Conservation (phyloP, 2,329 filamentous ascomycete genomes). For the Chaetomiaceae sp. region DNA sequence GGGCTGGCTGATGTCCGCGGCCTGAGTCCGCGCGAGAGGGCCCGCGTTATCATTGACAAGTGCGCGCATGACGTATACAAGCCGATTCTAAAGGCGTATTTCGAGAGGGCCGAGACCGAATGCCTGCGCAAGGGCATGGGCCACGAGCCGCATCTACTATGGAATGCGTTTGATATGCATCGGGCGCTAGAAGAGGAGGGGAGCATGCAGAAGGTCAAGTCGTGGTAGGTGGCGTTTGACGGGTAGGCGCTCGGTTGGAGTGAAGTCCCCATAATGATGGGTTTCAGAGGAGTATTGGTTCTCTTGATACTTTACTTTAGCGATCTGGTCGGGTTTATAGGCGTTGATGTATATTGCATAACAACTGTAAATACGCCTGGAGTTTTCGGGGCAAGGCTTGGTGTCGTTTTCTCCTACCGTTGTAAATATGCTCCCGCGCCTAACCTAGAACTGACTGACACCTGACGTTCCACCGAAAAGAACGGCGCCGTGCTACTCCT, state of each 20-base stretch:
- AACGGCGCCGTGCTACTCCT: too few relatives aligned
- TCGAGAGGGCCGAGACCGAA: slow-evolving; percentile 80
- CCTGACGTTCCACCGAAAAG: too few relatives aligned
- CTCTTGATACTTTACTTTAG: background rate
- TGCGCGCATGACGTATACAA: slow-evolving; percentile 82
- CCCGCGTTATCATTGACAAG: slow-evolving; percentile 79
- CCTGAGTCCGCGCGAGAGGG: slow-evolving; percentile 72
- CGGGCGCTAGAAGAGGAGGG: slow-evolving; percentile 76
- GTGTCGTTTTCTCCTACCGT: too few relatives aligned
- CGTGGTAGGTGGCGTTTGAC: slow-evolving; percentile 22
- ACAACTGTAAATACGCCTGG: too few relatives aligned
- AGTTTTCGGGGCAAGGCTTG: too few relatives aligned
- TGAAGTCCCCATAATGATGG: too few relatives aligned
- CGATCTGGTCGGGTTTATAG: background rate
- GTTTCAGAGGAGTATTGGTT: too few relatives aligned
- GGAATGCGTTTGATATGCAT: slow-evolving; percentile 86
- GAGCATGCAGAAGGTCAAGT: slow-evolving; percentile 74
- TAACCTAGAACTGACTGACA: too few relatives aligned
- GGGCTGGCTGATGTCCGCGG: slow-evolving; percentile 83
- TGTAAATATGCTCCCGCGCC: too few relatives aligned
- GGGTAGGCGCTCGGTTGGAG: too few relatives aligned
- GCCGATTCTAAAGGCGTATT: slow-evolving; percentile 77
- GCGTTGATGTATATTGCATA: too few relatives aligned
- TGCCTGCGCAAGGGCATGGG: slow-evolving; percentile 83
- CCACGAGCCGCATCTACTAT: slow-evolving; percentile 83